Percentiles rank a stretch among this genome's conserved stretches.
Conservation (phyloP, 2,329 filamentous ascomycete species). For the Sodiomyces alkalinus region DNA sequence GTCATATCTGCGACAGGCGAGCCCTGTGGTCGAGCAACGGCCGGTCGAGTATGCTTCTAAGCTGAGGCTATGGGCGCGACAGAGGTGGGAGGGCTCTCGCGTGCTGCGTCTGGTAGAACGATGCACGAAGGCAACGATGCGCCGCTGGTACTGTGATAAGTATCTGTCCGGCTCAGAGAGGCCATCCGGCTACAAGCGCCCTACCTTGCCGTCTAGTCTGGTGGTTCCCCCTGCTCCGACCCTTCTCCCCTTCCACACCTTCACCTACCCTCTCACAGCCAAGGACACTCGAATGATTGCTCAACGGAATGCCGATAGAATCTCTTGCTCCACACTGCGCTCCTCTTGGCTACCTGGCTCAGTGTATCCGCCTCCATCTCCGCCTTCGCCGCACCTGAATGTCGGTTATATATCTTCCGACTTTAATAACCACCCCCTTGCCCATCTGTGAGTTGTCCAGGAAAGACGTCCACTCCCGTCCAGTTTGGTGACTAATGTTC, state of each 20-base stretch:
- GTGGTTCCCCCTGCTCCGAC: constrained; percentile 80
- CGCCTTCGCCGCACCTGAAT: constrained; percentile 70
- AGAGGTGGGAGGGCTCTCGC: constrained; percentile 78
- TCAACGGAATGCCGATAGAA: constrained; percentile 82
- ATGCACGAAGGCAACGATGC: constrained; percentile 58
- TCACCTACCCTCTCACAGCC: constrained; percentile 84
- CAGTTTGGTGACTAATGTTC: constrained; percentile 4
- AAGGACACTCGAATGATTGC: constrained; percentile 89
- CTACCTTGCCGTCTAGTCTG: constrained; percentile 56
- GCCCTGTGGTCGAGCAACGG: constrained; percentile 17
- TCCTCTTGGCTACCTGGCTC: constrained; percentile 71
- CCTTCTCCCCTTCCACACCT: constrained; percentile 92
- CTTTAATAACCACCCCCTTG: constrained; percentile 95
- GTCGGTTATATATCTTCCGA: constrained; percentile 95
- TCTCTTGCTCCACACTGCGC: constrained; percentile 77
- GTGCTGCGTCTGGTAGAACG: constrained; percentile 75
- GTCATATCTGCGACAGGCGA: constrained; percentile 27
- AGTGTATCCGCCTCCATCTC: constrained; percentile 72
- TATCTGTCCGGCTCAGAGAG: constrained; percentile 48
- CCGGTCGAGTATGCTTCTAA: constrained; percentile 22
- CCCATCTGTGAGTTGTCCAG: constrained; percentile 50
- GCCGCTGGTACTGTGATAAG: constrained; percentile 78
- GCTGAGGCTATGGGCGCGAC: constrained; percentile 48
- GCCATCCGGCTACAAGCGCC: constrained; percentile 49
- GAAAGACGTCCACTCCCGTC: too few species aligned